A percentile compares a stretch with the other conserved stretches of the same genome.
These are phyloP conservation scores for Scheffersomyces parashehatae DNA, from an alignment of 1,139 yeast species.

Conservation along the genomic window DNA sequence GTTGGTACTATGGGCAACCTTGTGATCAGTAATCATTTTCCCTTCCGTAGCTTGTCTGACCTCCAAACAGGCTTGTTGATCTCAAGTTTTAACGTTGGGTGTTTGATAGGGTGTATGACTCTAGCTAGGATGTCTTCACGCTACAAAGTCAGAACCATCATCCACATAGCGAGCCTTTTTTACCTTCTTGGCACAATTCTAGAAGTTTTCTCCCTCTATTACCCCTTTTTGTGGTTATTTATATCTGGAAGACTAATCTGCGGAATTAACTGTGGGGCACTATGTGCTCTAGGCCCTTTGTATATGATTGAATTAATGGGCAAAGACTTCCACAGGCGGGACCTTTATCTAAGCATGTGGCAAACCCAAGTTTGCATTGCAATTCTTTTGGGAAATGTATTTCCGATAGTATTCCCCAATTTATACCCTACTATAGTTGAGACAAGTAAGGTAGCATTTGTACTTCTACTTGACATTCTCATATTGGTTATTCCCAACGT, in stretches of 20 bases:
- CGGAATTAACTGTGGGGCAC: conserved; percentile 29
- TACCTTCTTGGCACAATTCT: conserved; percentile 17
- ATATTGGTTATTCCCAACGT: conserved; percentile 13
- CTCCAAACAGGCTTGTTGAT: conserved; percentile 21
- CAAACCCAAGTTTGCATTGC: conserved; percentile 25
- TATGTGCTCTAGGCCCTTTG: conserved; percentile 28
- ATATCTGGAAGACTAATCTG: conserved; percentile 22
- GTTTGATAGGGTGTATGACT: conserved; percentile 26
- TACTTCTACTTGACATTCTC: conserved; percentile 5
- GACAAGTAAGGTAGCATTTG: conserved; percentile 9
- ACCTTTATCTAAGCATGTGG: conserved; percentile 22
- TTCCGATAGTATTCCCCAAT: background rate
- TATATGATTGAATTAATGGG: conserved; percentile 23
- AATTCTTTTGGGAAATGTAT: conserved; percentile 22
- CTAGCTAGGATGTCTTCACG: conserved; percentile 9
- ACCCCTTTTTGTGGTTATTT: conserved; percentile 11
- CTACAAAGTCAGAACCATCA: conserved; percentile 7
- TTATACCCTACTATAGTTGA: conserved; percentile 5
- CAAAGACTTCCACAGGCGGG: conserved; percentile 12
- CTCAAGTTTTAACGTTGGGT: conserved; percentile 30
- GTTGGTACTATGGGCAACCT: conserved; percentile 32
- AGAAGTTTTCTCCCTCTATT: conserved; percentile 11
- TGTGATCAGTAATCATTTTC: conserved; percentile 11
- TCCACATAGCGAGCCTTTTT: conserved; percentile 9
- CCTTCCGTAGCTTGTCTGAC: conserved; percentile 3